Base-by-base conservation (phyloP, 306 rosid species). In the Alnus glutinosa region DNA sequence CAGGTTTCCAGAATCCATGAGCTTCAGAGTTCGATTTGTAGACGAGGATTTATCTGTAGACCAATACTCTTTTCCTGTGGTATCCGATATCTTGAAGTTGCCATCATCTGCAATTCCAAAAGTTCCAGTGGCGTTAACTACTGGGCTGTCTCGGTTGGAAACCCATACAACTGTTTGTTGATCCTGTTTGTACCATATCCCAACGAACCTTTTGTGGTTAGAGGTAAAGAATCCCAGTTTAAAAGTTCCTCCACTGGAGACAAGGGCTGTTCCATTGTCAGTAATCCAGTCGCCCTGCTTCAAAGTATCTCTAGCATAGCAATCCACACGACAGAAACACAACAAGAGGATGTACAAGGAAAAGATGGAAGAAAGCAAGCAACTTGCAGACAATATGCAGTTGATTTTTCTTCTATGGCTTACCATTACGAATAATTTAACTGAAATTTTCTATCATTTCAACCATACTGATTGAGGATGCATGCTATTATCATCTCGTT, bases 171-270 rank as follows among this genome's bases (percentile, higher is more conserved):
- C 23, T 28, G 70, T 76, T 59, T 2, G 3, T 2, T 73, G 59
- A 23, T 57, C 15, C 2, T 14, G 1, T 0, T 0, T 7, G 49
- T 50, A 87, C 88, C 87, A 80, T 49, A 86, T 86, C 10, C 89
- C 92, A 0, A 86, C 71, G 76, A 86, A 88, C 7, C 75, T 82
- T 19, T 11, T 23, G 2, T 1, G 5, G 0, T 44, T 1, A 5
- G 15, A 81, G 58, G 82, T 2, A 79, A 87, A 84, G 73, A 89
- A 87, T 2, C 91, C 89, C 1, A 87, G 55, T 63, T 64, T 50
- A 74, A 87, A 89, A 19, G 5, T 73, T 1, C 18, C 2, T 36
- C 48, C 70, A 2, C 55, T n/a, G n/a, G 88, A 87, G 72, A 87
- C 75, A 23, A 23, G 28, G 28, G 28, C 28, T 23, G 28, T 23